Evolutionary conservation across 192 early-diverging fungal genomes (phyloP).

Genomic region (Backusella sp.): DNA sequence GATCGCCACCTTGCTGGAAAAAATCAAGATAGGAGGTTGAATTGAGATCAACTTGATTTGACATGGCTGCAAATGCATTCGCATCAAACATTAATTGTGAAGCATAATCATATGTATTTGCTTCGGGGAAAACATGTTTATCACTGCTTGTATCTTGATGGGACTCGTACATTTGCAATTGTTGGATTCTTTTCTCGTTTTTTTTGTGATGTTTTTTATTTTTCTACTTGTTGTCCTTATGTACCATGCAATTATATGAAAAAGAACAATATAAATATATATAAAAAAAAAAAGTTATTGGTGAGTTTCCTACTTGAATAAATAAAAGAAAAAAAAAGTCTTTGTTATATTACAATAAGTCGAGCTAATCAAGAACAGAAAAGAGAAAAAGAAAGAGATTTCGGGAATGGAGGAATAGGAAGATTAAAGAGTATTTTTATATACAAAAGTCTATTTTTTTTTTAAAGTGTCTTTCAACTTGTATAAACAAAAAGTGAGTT

Average conservation of each 20-base stretch:
- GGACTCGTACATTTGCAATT: constrained; percentile 6
- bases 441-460: neutral
- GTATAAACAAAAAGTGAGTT: constrained; percentile 4
- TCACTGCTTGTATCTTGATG: constrained; percentile 12
- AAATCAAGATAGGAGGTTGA: constrained; percentile 6
- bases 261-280: neutral
- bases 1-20: constrained; percentile 8
- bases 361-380: neutral
- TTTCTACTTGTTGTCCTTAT: neutral
- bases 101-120: constrained; percentile 12
- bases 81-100: constrained; percentile 14
- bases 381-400: constrained; percentile 8
- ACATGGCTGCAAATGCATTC: constrained; percentile 10
- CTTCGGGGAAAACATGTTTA: constrained; percentile 9
- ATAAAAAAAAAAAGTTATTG: neutral
- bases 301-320: neutral
- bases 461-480: neutral
- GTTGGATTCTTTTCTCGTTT: neutral
- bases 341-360: neutral
- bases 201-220: neutral
- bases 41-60: constrained; percentile 14
- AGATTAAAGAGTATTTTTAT: constrained; percentile 11
- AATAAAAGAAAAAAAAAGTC: too few species aligned
- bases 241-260: neutral
- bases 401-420: constrained; percentile 11